Evolutionary conservation across 306 rosid genomes (phyloP).

Genomic region (Cajanus cajan): DNA sequence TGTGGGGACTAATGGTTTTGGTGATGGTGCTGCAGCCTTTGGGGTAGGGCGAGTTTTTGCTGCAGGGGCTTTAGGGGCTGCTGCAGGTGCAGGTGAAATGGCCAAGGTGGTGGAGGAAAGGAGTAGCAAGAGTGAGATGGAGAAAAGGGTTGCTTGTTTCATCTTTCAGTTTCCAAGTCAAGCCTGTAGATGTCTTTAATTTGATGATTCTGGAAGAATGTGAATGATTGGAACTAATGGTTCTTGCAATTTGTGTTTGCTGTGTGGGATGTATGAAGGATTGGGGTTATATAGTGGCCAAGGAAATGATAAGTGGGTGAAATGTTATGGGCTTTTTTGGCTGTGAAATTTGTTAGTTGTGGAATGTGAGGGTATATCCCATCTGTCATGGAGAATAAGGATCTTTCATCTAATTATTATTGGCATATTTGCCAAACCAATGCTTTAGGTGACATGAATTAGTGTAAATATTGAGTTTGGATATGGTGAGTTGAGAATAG

Average conservation of each 20-base stretch:
- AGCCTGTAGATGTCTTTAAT: not conserved
- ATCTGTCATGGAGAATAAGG: slow-evolving; percentile 5
- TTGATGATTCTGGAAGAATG: slow-evolving; percentile 5
- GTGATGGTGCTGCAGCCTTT: slow-evolving; percentile 5
- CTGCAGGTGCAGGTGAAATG: slow-evolving; percentile 32
- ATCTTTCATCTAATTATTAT: slow-evolving; percentile 7
- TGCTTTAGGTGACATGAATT: not conserved
- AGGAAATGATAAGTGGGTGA: slow-evolving; percentile 24
- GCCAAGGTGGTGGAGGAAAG: slow-evolving; percentile 9
- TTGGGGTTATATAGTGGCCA: slow-evolving; percentile 11
- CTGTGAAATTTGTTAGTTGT: slow-evolving; percentile 16
- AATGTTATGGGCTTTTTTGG: slow-evolving; percentile 22
- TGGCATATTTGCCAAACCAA: not conserved
- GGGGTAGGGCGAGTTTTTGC: slow-evolving; percentile 3
- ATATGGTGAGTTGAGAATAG: slow-evolving; percentile 10
- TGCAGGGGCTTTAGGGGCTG: slow-evolving; percentile 35
- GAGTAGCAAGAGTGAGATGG: slow-evolving; percentile 20
- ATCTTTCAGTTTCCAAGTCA: slow-evolving; percentile 1
- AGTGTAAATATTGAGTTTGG: not conserved
- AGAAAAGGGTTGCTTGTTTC: slow-evolving; percentile 24
- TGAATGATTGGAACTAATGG: not conserved
- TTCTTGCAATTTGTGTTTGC: slow-evolving; percentile 9
- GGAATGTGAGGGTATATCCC: slow-evolving; percentile 16
- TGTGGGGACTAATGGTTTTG: slow-evolving; percentile 34
- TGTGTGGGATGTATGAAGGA: not conserved